phyloP scores from a whole-genome alignment of 2,329 filamentous ascomycete species.

The Cladobotryum mycophilum region DNA sequence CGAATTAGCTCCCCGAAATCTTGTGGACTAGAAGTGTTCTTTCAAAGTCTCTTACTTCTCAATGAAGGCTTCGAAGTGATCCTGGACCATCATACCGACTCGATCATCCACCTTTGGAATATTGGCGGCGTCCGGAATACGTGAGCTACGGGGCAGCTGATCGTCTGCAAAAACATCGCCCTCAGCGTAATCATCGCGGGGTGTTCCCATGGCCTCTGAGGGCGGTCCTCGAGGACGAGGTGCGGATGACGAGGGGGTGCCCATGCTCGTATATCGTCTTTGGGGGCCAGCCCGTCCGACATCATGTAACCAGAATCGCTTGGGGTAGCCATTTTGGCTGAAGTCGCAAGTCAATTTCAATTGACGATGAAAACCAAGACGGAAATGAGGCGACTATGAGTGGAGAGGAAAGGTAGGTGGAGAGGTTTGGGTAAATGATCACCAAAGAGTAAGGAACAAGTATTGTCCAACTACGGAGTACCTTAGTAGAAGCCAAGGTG shows the following conservation, averaged over 20 bases:
- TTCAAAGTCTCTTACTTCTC: constrained; percentile 51
- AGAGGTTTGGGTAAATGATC: neutral
- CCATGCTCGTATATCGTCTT: constrained; percentile 29
- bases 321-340: constrained; percentile 41
- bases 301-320: constrained; percentile 52
- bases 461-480: too few species aligned
- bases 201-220: constrained; percentile 53
- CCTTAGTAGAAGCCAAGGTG: neutral
- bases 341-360: neutral
- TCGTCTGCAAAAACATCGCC: constrained; percentile 59
- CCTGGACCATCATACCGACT: constrained; percentile 67
- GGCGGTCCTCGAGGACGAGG: constrained; percentile 52
- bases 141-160: constrained; percentile 49
- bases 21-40: too few species aligned
- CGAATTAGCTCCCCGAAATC: neutral
- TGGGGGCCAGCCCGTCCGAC: constrained; percentile 45
- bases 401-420: neutral
- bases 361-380: neutral
- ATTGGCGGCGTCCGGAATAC: constrained; percentile 40
- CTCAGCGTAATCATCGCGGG: constrained; percentile 57
- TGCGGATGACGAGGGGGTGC: constrained; percentile 45
- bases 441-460: neutral
- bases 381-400: neutral
- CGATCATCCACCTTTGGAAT: constrained; percentile 70
- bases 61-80: constrained; percentile 73